These are phyloP conservation scores for Leishmania arabica DNA, from an alignment of 208 protist species.

Conservation along the genomic window DNA sequence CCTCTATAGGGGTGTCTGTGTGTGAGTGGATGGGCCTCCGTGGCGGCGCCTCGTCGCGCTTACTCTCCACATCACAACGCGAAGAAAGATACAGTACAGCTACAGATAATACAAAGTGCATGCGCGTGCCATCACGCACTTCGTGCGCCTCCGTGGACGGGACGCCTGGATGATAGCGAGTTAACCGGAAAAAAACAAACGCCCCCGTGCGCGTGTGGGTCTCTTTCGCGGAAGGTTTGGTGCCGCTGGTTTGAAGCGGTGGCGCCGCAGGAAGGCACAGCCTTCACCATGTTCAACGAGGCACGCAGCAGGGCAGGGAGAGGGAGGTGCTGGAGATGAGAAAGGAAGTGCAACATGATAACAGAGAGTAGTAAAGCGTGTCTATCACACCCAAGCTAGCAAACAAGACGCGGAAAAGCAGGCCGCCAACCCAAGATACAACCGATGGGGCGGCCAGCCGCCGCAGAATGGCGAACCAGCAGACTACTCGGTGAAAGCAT, in stretches of 20 bases:
- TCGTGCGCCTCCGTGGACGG: neutral
- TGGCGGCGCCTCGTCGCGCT: neutral
- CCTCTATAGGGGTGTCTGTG: neutral
- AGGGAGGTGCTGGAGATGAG: neutral
- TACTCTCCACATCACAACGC: neutral
- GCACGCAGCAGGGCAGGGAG: neutral
- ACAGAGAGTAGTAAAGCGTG: neutral
- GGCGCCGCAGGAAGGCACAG: neutral
- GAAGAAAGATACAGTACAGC: slow-evolving; percentile 3
- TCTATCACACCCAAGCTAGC: neutral
- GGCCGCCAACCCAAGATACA: neutral
- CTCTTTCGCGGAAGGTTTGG: neutral
- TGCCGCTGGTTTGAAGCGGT: neutral
- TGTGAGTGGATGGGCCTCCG: neutral
- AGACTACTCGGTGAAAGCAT: neutral
- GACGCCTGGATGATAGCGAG: neutral
- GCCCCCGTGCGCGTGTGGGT: neutral
- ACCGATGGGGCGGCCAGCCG: neutral
- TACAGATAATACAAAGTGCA: neutral
- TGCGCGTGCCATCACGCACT: neutral
- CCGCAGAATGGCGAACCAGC: neutral
- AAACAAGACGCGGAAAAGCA: neutral
- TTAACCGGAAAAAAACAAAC: neutral
- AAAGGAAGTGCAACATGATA: neutral
- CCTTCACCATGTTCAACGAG: neutral